Base-by-base conservation (phyloP, 768 basidiomycete genomes). In the Postia placenta region DNA sequence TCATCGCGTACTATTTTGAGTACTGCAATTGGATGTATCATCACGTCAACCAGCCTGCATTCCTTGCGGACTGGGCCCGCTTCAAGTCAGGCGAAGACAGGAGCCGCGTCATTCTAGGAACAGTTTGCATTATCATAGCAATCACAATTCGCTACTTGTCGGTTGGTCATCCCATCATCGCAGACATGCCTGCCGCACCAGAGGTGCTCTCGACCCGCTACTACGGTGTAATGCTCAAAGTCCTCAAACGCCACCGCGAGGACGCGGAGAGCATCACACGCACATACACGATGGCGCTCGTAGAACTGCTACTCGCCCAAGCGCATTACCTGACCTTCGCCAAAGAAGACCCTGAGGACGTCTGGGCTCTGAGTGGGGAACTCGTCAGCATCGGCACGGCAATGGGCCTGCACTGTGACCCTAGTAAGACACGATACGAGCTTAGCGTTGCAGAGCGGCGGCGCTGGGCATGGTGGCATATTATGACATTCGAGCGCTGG, bases 391-490 rank as follows among this genome's bases (percentile, higher is more conserved):
- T 89, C 50, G 86, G 75, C 6, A 84, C 80, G 55, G 89, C 88
- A 11, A 83, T 92, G 81, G 90, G 90, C 9, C 68, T 92, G 6
- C 89, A 92, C 66, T 80, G 90, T 17, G 90, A 92, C 66, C 89
- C 89, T n/a, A 81, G 78, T 38, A 81, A 82, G 61, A 88, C 81
- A 75, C 75, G 76, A 52, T 83, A 88, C 74, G 78, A 75, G 43
- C 73, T 74, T 49, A 81, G 81, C 50, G 67, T 81, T 9, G 83
- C 86, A 28, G 89, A 91, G 63, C 75, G 89, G 49, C 73, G 90
- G 44, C 73, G 89, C 47, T 91, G 89, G 89, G 86, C 87, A 5
- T 92, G 89, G 89, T 92, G 89, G 89, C 87, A 92, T 65, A 87
- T 88, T 52, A 67, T 92, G 30, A 70, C 88, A 45, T 73, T 90